These are phyloP conservation scores for Xylariaceae sp. DNA, from an alignment of 2,329 filamentous ascomycete genomes.

Conservation along the genomic window DNA sequence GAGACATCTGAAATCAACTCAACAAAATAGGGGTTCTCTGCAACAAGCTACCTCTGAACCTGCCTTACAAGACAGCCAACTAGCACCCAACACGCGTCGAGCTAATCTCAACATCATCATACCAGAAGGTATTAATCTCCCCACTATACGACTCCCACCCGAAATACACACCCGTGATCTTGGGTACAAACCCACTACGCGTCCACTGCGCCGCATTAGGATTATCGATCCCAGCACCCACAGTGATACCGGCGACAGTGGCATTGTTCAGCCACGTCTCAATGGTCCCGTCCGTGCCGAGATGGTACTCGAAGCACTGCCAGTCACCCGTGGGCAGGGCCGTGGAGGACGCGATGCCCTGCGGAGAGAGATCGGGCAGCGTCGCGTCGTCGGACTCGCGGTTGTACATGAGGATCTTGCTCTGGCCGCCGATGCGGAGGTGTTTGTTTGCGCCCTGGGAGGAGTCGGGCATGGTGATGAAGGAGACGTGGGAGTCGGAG, in stretches of 20 bases:
- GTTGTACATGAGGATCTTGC: conserved; percentile 59
- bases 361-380: conserved; percentile 54
- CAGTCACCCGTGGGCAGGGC: conserved; percentile 46
- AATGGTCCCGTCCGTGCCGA: conserved; percentile 52
- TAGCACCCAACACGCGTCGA: conserved; percentile 45
- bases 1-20: too few relatives aligned
- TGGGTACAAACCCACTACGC: conserved; percentile 44
- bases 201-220: conserved; percentile 49
- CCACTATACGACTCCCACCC: conserved; percentile 60
- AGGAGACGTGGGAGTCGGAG: conserved; percentile 55
- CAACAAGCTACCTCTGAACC: not conserved
- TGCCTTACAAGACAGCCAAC: not conserved
- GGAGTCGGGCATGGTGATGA: conserved; percentile 59
- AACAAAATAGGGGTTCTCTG: not conserved
- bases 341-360: conserved; percentile 51
- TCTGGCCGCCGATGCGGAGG: conserved; percentile 57
- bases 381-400: conserved; percentile 58
- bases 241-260: conserved; percentile 47
- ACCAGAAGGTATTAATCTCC: conserved; percentile 58
- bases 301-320: conserved; percentile 58
- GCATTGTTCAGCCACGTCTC: conserved; percentile 56
- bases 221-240: conserved; percentile 43
- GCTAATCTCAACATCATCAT: conserved; percentile 52
- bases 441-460: conserved; percentile 52
- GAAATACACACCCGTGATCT: conserved; percentile 53